Percentiles rank a stretch among this genome's conserved stretches.
Conservation (phyloP, 2,329 filamentous ascomycete genomes). For the Leptographium procerum region DNA sequence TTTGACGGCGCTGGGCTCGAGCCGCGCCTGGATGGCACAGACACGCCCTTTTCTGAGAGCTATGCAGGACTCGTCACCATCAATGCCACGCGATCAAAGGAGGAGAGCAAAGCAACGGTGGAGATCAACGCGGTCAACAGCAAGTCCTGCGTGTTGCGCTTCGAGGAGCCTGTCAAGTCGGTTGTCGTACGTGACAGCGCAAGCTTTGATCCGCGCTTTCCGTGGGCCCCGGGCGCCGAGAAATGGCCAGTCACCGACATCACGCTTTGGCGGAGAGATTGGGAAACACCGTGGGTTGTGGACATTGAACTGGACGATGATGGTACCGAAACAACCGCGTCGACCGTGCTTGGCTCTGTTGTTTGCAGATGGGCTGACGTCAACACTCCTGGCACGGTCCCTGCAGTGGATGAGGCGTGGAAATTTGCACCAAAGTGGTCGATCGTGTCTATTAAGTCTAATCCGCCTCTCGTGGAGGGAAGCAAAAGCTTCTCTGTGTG, state of each 20-base stretch:
- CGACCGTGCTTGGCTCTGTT: constrained; percentile 48
- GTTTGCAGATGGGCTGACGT: constrained; percentile 83
- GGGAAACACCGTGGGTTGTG: constrained; percentile 66
- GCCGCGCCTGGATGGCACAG: constrained; percentile 33
- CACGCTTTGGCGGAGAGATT: constrained; percentile 72
- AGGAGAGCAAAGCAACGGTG: constrained; percentile 43
- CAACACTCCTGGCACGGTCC: constrained; percentile 60
- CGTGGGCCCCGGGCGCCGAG: constrained; percentile 42
- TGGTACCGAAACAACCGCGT: constrained; percentile 1
- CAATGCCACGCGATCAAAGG: constrained; percentile 36
- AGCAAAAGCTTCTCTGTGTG: constrained; percentile 55
- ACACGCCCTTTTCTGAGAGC: constrained; percentile 48
- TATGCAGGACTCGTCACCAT: constrained; percentile 51
- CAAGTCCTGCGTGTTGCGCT: constrained; percentile 63
- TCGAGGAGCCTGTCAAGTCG: constrained; percentile 53
- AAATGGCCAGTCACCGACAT: constrained; percentile 43
- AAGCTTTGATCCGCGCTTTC: constrained; percentile 46
- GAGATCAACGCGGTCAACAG: constrained; percentile 63
- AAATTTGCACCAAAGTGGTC: constrained; percentile 73
- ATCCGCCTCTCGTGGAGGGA: constrained; percentile 72
- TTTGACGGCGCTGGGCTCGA: constrained; percentile 46
- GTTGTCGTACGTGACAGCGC: constrained; percentile 54
- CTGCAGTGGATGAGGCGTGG: constrained; percentile 69
- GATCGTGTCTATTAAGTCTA: constrained; percentile 56
- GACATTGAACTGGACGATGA: constrained; percentile 50